These are phyloP conservation scores for Penicillium sp. DNA, from an alignment of 2,329 filamentous ascomycete species.

Conservation along the genomic window DNA sequence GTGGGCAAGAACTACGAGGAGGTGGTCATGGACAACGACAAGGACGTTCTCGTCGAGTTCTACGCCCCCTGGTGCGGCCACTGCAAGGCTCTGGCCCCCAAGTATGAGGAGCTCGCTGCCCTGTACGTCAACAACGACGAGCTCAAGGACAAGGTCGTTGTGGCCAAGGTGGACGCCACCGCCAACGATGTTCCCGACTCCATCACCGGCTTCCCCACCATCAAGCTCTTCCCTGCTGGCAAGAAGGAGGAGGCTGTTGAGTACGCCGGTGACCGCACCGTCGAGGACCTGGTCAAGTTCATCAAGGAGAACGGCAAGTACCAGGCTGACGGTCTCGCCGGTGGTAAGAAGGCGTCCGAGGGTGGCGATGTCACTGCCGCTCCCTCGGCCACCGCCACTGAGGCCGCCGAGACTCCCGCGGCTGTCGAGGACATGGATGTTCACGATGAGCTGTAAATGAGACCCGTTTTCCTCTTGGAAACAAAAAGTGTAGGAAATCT, in stretches of 20 bases:
- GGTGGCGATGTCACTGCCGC: slow-evolving; percentile 31
- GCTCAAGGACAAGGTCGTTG: slow-evolving; percentile 54
- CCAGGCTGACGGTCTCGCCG: slow-evolving; percentile 61
- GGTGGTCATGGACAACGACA: slow-evolving; percentile 83
- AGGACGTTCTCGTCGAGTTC: slow-evolving; percentile 97
- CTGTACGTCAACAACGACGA: slow-evolving; percentile 49
- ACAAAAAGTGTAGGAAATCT: too few relatives aligned
- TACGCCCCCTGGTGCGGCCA: slow-evolving; percentile 83
- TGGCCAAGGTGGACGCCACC: slow-evolving; percentile 92
- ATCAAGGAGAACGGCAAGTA: slow-evolving; percentile 93
- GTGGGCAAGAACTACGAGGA: slow-evolving; percentile 93
- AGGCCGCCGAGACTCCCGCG: slow-evolving; percentile 21
- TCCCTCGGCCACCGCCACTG: slow-evolving; percentile 9
- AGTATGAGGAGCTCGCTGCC: slow-evolving; percentile 59
- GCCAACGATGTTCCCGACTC: slow-evolving; percentile 94
- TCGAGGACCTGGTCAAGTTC: slow-evolving; percentile 89
- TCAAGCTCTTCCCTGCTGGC: slow-evolving; percentile 94
- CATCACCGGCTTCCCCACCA: slow-evolving; percentile 96
- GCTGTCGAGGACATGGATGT: slow-evolving; percentile 26
- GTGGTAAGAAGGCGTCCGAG: slow-evolving; percentile 52
- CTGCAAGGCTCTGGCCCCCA: slow-evolving; percentile 63
- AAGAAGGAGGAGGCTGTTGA: slow-evolving; percentile 77
- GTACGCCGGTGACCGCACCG: slow-evolving; percentile 79
- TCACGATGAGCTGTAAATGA: slow-evolving; percentile 38
- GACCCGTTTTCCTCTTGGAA: background rate